Evolutionary conservation across 306 rosid species (phyloP), one percentile per base, ranked within the genome.

Genomic region (Cucurbita argyrosperma): DNA sequence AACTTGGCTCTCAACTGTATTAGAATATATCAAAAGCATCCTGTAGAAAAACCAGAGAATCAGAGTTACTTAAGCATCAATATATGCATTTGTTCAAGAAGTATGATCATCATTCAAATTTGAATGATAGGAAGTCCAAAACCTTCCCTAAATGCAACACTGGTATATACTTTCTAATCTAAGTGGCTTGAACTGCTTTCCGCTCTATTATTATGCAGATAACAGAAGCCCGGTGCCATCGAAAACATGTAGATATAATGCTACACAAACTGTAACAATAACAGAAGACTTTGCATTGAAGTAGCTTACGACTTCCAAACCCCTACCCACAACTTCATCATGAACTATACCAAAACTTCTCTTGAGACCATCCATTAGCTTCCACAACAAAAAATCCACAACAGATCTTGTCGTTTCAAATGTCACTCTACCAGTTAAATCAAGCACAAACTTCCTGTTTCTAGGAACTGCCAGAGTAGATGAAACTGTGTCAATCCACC

Each of bases 381-480:
- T 84, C 87, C 82, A 84, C 45, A 87, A n/a, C 75, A 89, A 51
- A 42, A 88, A 84, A 56, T 81, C 95, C 82, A 85, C 80, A 58
- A 94, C 74, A 8, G 96, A 91, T 79, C 92, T 85, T 8, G 84
- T 71, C 3, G 96, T 83, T 72, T 91, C 92, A 16, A 89, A 82
- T 19, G 97, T 91, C 71, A 89, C 95, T 76, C 97, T 86, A 72
- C 99, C 96, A 0, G 97, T 88, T 67, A 94, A 86, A 54, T 94
- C 99, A 58, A 91, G 79, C 87, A 91, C 82, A 12, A 94, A 89
- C 80, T 80, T 89, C 46, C 83, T 71, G 74, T 94, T 91, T 11
- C 85, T 85, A 0, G 99, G 97, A 75, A 89, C 91, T 0, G 96
- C 84, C 79, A 94, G 73, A 9, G 96, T 88, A 19, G 97, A 88